phyloP scores from a whole-genome alignment of 1,139 yeast genomes.

The Sugiyamaella novakii region DNA sequence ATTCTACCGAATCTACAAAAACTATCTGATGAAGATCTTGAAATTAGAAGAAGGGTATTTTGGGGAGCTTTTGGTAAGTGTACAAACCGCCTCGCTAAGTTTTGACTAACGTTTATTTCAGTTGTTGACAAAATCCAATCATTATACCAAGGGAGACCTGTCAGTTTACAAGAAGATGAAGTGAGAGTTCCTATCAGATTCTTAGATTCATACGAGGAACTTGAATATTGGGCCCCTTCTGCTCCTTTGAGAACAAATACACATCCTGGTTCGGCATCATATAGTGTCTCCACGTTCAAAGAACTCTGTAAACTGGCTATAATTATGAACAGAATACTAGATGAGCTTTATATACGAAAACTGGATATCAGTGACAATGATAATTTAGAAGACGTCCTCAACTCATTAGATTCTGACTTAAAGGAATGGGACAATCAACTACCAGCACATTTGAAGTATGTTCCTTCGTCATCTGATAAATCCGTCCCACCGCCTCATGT shows the following conservation, averaged over 20 bases:
- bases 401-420: conserved; percentile 8
- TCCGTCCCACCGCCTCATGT: conserved; percentile 20
- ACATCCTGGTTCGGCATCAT: conserved; percentile 16
- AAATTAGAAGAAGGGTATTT: conserved; percentile 19
- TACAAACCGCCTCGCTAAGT: background rate
- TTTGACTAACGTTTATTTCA: background rate
- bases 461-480: conserved; percentile 9
- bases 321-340: conserved; percentile 17
- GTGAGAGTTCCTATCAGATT: conserved; percentile 16
- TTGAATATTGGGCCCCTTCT: conserved; percentile 18
- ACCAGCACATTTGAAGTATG: conserved; percentile 9
- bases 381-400: conserved; percentile 2
- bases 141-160: conserved; percentile 18
- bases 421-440: conserved; percentile 13
- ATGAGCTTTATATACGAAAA: conserved; percentile 14
- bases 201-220: conserved; percentile 15
- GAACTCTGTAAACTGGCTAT: conserved; percentile 14
- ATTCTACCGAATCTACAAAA: conserved; percentile 8
- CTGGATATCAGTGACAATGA: conserved; percentile 1
- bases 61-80: conserved; percentile 20
- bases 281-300: conserved; percentile 16
- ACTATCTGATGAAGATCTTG: conserved; percentile 18
- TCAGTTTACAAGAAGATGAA: conserved; percentile 17
- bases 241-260: conserved; percentile 2
- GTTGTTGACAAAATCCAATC: conserved; percentile 15